A percentile compares a stretch with the other conserved stretches of the same genome.
Evolutionary conservation across 2,329 filamentous ascomycete species (phyloP).

Genomic region (Neocatenulostroma microsporum): DNA sequence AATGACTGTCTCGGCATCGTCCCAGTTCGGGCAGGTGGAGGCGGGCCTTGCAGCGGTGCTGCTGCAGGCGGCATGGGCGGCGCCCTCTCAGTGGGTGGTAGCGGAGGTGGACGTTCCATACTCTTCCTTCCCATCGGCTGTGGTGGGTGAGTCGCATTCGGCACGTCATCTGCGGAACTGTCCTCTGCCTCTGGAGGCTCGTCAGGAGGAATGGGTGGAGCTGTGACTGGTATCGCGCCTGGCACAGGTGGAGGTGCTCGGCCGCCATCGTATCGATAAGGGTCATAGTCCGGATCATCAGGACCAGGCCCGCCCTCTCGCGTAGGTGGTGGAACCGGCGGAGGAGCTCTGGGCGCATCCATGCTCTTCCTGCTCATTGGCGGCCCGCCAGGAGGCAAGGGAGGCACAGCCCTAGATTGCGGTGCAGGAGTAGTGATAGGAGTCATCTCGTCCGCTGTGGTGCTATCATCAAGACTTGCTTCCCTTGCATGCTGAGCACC

Average conservation of each 20-base stretch:
- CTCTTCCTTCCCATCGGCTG: conserved; percentile 20
- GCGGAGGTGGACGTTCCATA: conserved; percentile 29
- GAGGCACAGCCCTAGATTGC: conserved; percentile 45
- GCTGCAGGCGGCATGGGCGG: conserved; percentile 40
- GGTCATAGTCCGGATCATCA: conserved; percentile 61
- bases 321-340: conserved; percentile 51
- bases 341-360: conserved; percentile 64
- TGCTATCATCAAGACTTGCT: conserved; percentile 62
- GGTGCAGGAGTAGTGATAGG: conserved; percentile 40
- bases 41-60: conserved; percentile 33
- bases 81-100: conserved; percentile 32
- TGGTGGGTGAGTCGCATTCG: conserved; percentile 15
- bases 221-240: conserved; percentile 24
- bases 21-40: conserved; percentile 29
- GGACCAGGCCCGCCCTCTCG: conserved; percentile 27
- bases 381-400: conserved; percentile 48
- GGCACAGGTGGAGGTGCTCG: conserved; percentile 26
- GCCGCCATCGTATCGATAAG: conserved; percentile 43
- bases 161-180: conserved; percentile 38
- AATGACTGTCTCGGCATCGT: conserved; percentile 43
- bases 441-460: conserved; percentile 46
- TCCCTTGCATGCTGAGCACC: conserved; percentile 74
- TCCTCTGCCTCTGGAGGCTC: conserved; percentile 26
- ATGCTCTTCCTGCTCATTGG: conserved; percentile 53
- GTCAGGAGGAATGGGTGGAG: conserved; percentile 28